A percentile compares a stretch with the other conserved stretches of the same genome.
These are phyloP conservation scores for Elongisporangium prolatum DNA, from an alignment of 352 stramenopile genomes.

Conservation along the genomic window DNA sequence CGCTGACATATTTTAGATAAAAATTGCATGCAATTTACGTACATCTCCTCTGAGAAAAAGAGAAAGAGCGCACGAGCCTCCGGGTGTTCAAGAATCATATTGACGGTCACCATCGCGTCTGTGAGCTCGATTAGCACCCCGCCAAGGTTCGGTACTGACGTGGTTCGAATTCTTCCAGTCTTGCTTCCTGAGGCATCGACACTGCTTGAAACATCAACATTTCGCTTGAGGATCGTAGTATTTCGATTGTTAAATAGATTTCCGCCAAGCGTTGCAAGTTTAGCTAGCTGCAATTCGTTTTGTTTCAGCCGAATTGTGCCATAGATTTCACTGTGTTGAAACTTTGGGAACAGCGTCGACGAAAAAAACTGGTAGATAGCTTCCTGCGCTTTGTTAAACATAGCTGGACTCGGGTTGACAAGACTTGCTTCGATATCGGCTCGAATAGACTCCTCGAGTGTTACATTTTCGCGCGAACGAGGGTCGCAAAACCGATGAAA, in stretches of 20 bases:
- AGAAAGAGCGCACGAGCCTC: conserved; percentile 64
- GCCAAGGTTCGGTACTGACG: not conserved
- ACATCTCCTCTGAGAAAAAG: conserved; percentile 79
- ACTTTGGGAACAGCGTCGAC: conserved; percentile 65
- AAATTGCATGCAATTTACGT: conserved; percentile 14
- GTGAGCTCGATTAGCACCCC: conserved; percentile 7
- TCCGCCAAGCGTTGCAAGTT: not conserved
- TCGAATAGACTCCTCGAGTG: conserved; percentile 21
- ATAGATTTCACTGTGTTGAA: conserved; percentile 68
- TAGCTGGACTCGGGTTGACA: conserved; percentile 37
- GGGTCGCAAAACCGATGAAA: conserved; percentile 63
- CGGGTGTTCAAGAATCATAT: conserved; percentile 53
- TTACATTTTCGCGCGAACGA: conserved; percentile 52
- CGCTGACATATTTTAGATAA: too few species aligned
- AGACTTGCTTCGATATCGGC: conserved; percentile 33
- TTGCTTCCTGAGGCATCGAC: not conserved
- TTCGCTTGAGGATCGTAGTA: not conserved
- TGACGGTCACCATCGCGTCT: conserved; percentile 43
- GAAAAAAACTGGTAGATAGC: conserved; percentile 66
- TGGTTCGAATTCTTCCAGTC: not conserved
- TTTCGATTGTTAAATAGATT: not conserved
- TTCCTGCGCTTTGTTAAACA: conserved; percentile 69
- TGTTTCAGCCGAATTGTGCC: conserved; percentile 43
- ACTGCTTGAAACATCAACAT: not conserved
- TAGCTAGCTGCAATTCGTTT: conserved; percentile 4